These are phyloP conservation scores for Coccomyxa subellipsoidea DNA, from an alignment of 163 green algal genomes.

Conservation along the genomic window DNA sequence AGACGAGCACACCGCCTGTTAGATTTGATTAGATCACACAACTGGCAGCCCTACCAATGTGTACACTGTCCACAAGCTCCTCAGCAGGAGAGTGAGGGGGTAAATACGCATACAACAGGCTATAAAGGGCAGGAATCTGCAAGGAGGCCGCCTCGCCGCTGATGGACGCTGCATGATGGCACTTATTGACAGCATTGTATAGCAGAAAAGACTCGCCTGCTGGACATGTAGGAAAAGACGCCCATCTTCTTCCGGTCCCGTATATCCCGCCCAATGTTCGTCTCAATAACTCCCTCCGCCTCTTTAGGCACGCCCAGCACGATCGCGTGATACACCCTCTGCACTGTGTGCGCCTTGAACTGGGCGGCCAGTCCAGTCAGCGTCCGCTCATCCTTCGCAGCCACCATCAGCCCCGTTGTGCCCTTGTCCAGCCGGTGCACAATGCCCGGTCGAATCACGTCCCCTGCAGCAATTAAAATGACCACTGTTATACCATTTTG, in stretches of 20 bases:
- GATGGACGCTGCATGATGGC: too few species aligned
- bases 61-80: too few species aligned
- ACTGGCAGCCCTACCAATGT: too few species aligned
- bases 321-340: slow-evolving; percentile 54
- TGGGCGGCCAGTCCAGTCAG: slow-evolving; percentile 47
- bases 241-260: slow-evolving; percentile 85
- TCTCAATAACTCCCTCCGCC: slow-evolving; percentile 53
- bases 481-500: too few species aligned
- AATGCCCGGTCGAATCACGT: slow-evolving; percentile 85
- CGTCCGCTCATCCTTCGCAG: slow-evolving; percentile 71
- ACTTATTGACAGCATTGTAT: neutral
- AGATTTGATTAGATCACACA: too few species aligned
- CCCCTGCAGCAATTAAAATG: too few species aligned
- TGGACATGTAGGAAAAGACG: slow-evolving; percentile 42
- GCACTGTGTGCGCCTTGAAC: slow-evolving; percentile 69
- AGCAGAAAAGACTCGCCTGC: slow-evolving; percentile 1
- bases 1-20: too few species aligned
- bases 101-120: too few species aligned
- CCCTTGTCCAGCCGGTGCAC: slow-evolving; percentile 96
- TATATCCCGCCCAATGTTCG: slow-evolving; percentile 78
- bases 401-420: slow-evolving; percentile 91
- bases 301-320: slow-evolving; percentile 42
- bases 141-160: too few species aligned
- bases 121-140: too few species aligned
- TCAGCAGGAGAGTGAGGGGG: too few species aligned